Percentiles rank a stretch among this genome's conserved stretches.
Evolutionary conservation across 345 rosid species (phyloP).

Genomic region (Dipteronia sinensis): DNA sequence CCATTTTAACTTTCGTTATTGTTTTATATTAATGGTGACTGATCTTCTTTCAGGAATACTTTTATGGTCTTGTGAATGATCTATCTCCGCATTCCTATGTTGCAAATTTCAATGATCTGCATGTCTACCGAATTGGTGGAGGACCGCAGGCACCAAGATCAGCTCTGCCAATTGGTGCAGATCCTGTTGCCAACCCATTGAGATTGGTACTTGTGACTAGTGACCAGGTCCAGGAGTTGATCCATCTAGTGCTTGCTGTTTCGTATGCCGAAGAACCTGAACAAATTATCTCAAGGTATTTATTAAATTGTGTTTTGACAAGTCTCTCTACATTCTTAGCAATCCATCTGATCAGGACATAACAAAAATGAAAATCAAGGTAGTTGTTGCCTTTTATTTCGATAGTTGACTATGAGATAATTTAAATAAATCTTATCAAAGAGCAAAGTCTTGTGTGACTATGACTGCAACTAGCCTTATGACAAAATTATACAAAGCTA

Average conservation of each 20-base stretch:
- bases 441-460: neutral
- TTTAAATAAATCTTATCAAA: neutral
- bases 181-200: constrained; percentile 66
- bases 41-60: constrained; percentile 67
- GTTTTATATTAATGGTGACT: neutral
- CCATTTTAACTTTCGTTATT: neutral
- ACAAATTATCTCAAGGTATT: constrained; percentile 70
- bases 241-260: constrained; percentile 83
- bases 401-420: neutral
- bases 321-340: neutral
- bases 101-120: constrained; percentile 60
- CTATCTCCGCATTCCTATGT: constrained; percentile 79
- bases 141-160: constrained; percentile 89
- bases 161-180: constrained; percentile 78
- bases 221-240: constrained; percentile 55
- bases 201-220: constrained; percentile 61
- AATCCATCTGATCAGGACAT: neutral
- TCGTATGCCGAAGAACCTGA: constrained; percentile 81
- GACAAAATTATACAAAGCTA: neutral
- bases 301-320: neutral
- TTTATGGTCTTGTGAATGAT: constrained; percentile 74
- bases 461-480: neutral
- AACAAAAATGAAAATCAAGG: neutral
- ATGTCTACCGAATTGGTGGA: constrained; percentile 78
- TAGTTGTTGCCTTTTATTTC: neutral